Base-by-base conservation (phyloP, 495 filamentous ascomycete species). In the Xylaria flabelliformis region DNA sequence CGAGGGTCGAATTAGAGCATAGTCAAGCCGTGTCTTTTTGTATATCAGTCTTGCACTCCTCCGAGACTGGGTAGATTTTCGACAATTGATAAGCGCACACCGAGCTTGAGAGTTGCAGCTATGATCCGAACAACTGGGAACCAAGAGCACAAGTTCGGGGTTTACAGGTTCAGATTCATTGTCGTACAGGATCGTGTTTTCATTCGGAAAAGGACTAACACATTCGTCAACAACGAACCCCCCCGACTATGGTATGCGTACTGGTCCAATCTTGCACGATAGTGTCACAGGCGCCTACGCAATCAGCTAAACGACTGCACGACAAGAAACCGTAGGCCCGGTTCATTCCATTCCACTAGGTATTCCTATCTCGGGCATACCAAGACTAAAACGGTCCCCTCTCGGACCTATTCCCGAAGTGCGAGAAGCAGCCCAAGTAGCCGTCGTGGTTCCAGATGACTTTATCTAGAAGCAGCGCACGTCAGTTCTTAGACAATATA, bases 381-480 rank as follows among this genome's bases (percentile, higher is more conserved):
- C 24, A 34, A 21, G 26, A 59, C 53, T 72, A 74, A 34, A 79
- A 79, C 48, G 77, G 77, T 1, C 75, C 77, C 17, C 48, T 72
- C 39, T 74, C 72, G 61, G 79, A 78, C 72, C 74, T 78, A 67
- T 79, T 81, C n/a, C 77, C 79, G 61, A 72, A 55, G 36, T 74
- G 67, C 42, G 72, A 66, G 59, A 78, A 78, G 72, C 79, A 81
- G 6, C 76, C 77, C 63, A 81, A 55, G 56, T 50, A 48, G 39
- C 79, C 79, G 48, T 79, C 68, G 42, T 74, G 71, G 63, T 81
- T 78, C 66, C 72, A 79, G 56, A 81, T 59, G 44, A 81, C 19
- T 24, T 53, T 67, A 48, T 81, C 79, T 81, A 21, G 10, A 63
- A 42, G n/a, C n/a, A 2, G n/a, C 12, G 69, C 6, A 29, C 5